These are phyloP conservation scores for Tylopilus plumbeoviolaceoides DNA, from an alignment of 768 basidiomycete species.

Conservation along the genomic window DNA sequence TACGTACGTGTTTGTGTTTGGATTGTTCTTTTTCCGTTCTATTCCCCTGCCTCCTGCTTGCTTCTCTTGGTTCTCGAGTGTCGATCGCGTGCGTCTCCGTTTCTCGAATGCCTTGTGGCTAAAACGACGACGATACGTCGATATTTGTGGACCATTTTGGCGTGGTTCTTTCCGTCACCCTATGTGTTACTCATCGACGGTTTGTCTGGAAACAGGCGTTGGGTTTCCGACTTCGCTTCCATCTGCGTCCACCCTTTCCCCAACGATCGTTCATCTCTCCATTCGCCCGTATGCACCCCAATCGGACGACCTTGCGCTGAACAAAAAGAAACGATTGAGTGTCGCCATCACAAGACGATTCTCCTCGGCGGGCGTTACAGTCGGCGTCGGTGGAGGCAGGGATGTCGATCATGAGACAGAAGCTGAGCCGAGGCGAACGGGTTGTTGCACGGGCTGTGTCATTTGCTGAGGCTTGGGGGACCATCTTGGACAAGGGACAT, in stretches of 20 bases:
- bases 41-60: not conserved
- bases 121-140: not conserved
- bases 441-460: conserved; percentile 38
- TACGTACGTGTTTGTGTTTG: conserved; percentile 41
- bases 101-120: not conserved
- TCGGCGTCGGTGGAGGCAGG: not conserved
- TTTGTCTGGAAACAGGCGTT: conserved; percentile 16
- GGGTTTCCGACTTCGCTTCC: conserved; percentile 27
- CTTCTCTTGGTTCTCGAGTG: not conserved
- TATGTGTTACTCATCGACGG: conserved; percentile 4
- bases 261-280: conserved; percentile 75
- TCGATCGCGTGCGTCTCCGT: not conserved
- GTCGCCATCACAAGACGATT: conserved; percentile 26
- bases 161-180: not conserved
- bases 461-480: conserved; percentile 30
- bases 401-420: conserved; percentile 8
- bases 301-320: conserved; percentile 45
- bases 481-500: not conserved
- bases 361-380: conserved; percentile 6
- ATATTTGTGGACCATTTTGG: not conserved
- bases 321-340: conserved; percentile 49
- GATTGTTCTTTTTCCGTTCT: not conserved
- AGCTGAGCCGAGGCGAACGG: conserved; percentile 16
- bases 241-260: conserved; percentile 29
- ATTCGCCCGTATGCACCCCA: conserved; percentile 56